Base-by-base conservation (phyloP, 768 basidiomycete species). In the Termitomyces sp. region DNA sequence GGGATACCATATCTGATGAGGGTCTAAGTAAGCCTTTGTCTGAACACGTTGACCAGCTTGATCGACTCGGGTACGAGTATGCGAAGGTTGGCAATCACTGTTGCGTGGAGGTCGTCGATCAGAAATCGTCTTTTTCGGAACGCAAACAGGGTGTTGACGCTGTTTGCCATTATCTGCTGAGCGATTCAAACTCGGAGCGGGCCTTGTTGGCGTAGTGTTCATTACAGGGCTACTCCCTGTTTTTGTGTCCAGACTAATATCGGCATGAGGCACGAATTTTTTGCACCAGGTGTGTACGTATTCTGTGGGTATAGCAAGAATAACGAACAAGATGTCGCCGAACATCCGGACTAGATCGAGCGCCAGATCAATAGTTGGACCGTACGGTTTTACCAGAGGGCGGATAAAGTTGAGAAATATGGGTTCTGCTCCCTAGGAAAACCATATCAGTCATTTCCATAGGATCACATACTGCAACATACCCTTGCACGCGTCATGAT, bases 351-450 rank as follows among this genome's bases (percentile, higher is more conserved):
- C 69, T 26, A 87, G 59, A 53, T 89, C 86, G 30, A 91, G 73
- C 12, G 78, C 55, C 15, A 81, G 74, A 65, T 94, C 91, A 37
- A 93, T 70, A 1, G 85, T 78, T 5, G 74, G 62, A 14, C 81
- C 78, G 63, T 94, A 89, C 6, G 91, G 91, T 64, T 85, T 88
- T 63, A 93, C 68, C 33, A 88, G 65, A 15, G 92, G 91, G 19
- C 91, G 87, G 11, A 94, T 78, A 54, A 92, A 69, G 67, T 94
- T 88, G 19, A 94, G 75, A 63, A 83, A 91, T 45, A 94, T 80
- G 7, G 91, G 92, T 70, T 94, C 92, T 30, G 92, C 89, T 28
- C 89, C 90, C 91, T 94, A 62, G 7, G n/a, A 35, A 6, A 12
- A 55, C 31, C 30, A 48, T n/a, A 50, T 42, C 37, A 58, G 38